Percentiles rank a stretch among this genome's conserved stretches.
These are phyloP conservation scores for Lecanicillium sp. DNA, from an alignment of 2,329 filamentous ascomycete species.

Conservation along the genomic window DNA sequence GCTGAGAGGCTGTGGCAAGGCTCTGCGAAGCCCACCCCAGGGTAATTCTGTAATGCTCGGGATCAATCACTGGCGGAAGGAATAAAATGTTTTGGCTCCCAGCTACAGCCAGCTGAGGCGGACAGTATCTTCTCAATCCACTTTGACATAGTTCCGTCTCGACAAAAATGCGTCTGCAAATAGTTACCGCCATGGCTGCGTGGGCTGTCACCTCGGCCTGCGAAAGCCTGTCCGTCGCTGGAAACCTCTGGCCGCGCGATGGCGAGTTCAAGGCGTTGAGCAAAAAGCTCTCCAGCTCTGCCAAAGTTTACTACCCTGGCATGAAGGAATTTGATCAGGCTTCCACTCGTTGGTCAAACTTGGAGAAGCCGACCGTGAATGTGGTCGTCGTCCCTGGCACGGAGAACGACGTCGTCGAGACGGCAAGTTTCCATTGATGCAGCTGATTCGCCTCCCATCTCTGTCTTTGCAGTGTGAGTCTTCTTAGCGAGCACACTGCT, in stretches of 20 bases:
- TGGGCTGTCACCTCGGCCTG: constrained; percentile 22
- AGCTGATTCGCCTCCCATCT: background rate
- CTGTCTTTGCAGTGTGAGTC: background rate
- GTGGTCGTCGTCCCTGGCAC: constrained; percentile 41
- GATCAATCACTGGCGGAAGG: no score
- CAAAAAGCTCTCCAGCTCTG: constrained; percentile 29
- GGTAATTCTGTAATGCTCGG: no score
- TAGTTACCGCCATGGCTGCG: constrained; percentile 22
- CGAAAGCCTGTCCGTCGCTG: constrained; percentile 14
- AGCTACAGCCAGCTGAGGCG: no score
- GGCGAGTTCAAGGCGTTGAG: constrained; percentile 22
- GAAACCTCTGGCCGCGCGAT: constrained; percentile 18
- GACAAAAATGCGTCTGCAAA: background rate
- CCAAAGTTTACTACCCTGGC: constrained; percentile 37
- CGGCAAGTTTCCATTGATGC: constrained; percentile 27
- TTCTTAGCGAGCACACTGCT: background rate
- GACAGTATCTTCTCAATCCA: no score
- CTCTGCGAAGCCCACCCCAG: no score
- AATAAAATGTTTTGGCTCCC: no score
- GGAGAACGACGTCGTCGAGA: constrained; percentile 43
- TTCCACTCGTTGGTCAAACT: constrained; percentile 39
- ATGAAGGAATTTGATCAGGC: constrained; percentile 33
- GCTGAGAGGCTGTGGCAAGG: no score
- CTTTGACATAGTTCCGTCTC: no score
- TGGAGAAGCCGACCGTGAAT: constrained; percentile 36